Base-by-base conservation (phyloP, 805 yeast genomes). In the Ogataea saltuana region DNA sequence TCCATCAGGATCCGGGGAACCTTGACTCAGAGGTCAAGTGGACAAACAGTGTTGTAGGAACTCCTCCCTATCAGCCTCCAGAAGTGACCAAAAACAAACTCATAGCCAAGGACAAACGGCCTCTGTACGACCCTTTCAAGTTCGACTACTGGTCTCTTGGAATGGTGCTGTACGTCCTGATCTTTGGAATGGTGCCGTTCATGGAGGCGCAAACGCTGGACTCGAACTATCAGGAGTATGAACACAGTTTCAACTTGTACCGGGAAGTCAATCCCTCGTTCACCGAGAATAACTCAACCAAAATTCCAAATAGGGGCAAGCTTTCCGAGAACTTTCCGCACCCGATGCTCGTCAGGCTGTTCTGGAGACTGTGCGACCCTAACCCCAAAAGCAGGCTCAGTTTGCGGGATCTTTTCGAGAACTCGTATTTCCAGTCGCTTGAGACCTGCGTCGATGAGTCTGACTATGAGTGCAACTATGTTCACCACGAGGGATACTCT, bases 11-110 rank as follows among this genome's bases (percentile, higher is more conserved):
- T 16, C 76, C 76, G 1, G 74, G 76, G 1, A 77, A 84, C 60
- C 64, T 74, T 16, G 51, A 60, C 0, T 70, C 78, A 18, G 67
- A 69, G 3, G 49, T 75, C 10, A 64, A 63, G 38, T 29, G 42
- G 13, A 40, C 48, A 18, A 67, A 73, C 31, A 67, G 78, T 2
- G 74, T 75, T 59, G 83, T 84, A 32, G 93, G 95, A 2, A 83
- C 90, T 1, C 88, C 93, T 3, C 93, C 93, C 1, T 85, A 83
- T 61, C 78, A 83, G 10, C 80, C 91, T 4, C 93, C 95, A 1
- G 93, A 85, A 62, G 86, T 84, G 12, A 74, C 80, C 76, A 59
- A 65, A 20, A 67, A 49, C 71, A 69, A 46, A 74, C 67, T 41
- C 56, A 60, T 48, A 22, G 46, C 50, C 21, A 37, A 37, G 13